Evolutionary conservation across 2,329 filamentous ascomycete species (phyloP).

Genomic region (Geoglossum cookeanum): DNA sequence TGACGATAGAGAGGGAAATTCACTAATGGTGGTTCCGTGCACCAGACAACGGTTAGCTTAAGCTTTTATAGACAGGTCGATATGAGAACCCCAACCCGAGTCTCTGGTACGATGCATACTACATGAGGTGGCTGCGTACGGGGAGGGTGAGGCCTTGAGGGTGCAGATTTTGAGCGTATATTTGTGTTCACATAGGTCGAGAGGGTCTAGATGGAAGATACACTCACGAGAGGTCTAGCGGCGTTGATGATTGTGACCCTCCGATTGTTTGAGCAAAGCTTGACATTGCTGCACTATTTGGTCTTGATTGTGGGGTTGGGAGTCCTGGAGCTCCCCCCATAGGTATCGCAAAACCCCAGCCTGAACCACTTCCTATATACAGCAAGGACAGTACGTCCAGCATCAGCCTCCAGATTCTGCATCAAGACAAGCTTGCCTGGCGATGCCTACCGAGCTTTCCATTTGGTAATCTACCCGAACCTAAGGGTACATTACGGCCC

Average conservation of each 20-base stretch:
- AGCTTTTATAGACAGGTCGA: not conserved
- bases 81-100: not conserved
- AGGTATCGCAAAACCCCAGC: conserved; percentile 38
- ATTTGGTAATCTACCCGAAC: conserved; percentile 31
- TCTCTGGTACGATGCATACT: not conserved
- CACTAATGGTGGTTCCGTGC: conserved; percentile 23
- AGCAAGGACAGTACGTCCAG: conserved; percentile 7
- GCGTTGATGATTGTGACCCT: conserved; percentile 31
- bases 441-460: conserved; percentile 30
- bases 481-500: conserved; percentile 27
- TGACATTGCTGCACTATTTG: conserved; percentile 27
- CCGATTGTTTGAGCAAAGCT: conserved; percentile 38
- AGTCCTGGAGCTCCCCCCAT: conserved; percentile 33
- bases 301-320: conserved; percentile 29
- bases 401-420: conserved; percentile 2
- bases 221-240: conserved; percentile 38
- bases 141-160: not conserved
- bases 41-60: conserved; percentile 4
- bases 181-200: not conserved
- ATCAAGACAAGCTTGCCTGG: not conserved
- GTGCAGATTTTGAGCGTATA: not conserved
- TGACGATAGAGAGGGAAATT: conserved; percentile 41
- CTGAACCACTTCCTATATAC: conserved; percentile 29
- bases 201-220: not conserved
- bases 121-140: not conserved